Evolutionary conservation across 2,329 filamentous ascomycete species (phyloP), one percentile per base, ranked within the genome.

Genomic region (Pestalotiopsis sp.): DNA sequence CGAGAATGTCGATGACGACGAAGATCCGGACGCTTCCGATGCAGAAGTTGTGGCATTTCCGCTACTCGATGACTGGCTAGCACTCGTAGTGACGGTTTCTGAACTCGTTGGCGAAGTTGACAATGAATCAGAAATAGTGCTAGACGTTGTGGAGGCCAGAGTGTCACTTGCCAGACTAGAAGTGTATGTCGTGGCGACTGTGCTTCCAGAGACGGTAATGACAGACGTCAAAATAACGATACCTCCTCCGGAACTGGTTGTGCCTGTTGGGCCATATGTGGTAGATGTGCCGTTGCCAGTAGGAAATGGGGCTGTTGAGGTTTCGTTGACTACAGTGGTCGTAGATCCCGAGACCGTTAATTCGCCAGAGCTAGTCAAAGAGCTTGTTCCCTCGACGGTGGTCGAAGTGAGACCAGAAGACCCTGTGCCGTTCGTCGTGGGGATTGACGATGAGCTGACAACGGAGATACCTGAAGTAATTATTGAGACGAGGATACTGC

Each of bases 241-340:
- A 4, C 38, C 39, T 49, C 14, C 25, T 45, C 20, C 41, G 39
- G 38, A 25, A 12, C 64, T 68, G 25, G 67, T 25, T 25, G 65
- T 62, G 38, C 55, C 62, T n/a, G 72, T 72, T 36, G 68, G 71
- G 13, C 70, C 62, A 31, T 25, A 68, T 36, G 69, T 55, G 7
- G 49, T 31, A 13, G 58, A 31, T n/a, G 72, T 72, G 52, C 68
- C 65, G 49, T 73, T 74, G 2, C 70, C 67, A 13, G 67, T 59
- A 14, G 71, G 71, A 58, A 65, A 73, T 3, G 72, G 72, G 14
- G 71, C 69, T 1, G 38, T 52, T 5, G 70, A 69, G 7, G 68
- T 23, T 12, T 49, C 52, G 41, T 64, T 39, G 11, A 17, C 13
- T 45, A 65, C 60, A 61, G 4, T 41, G 9, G 52, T 25, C 6